These are phyloP conservation scores for Stagonosporopsis vannaccii DNA, from an alignment of 2,329 filamentous ascomycete genomes.

Conservation along the genomic window DNA sequence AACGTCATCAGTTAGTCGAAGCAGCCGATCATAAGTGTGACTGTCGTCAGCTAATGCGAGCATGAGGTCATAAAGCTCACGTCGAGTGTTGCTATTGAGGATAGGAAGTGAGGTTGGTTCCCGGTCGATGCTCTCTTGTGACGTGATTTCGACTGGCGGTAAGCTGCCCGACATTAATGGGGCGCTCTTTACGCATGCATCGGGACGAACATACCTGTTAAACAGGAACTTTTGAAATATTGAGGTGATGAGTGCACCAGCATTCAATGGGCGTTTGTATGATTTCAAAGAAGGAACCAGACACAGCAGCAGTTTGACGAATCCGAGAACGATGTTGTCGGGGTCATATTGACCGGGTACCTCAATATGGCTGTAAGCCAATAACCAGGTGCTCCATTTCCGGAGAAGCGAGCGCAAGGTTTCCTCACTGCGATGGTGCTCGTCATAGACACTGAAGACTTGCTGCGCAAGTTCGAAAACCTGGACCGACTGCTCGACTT, in stretches of 20 bases:
- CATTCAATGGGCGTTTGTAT: slow-evolving; percentile 48
- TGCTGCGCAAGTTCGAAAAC: slow-evolving; percentile 47
- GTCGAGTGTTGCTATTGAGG: slow-evolving; percentile 46
- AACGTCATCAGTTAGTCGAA: slow-evolving; percentile 35
- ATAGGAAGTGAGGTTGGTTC: slow-evolving; percentile 32
- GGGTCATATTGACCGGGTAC: slow-evolving; percentile 46
- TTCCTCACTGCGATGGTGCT: slow-evolving; percentile 41
- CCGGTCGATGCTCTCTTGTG: not conserved
- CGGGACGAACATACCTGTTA: slow-evolving; percentile 25
- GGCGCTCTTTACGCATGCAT: not conserved
- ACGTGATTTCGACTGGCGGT: not conserved
- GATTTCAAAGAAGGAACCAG: slow-evolving; percentile 51
- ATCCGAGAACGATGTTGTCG: slow-evolving; percentile 48
- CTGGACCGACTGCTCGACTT: slow-evolving; percentile 38
- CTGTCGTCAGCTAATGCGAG: slow-evolving; percentile 43
- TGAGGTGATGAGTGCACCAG: slow-evolving; percentile 36
- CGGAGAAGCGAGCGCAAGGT: slow-evolving; percentile 37
- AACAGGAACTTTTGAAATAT: slow-evolving; percentile 50
- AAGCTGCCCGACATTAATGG: slow-evolving; percentile 1
- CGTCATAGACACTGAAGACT: slow-evolving; percentile 47
- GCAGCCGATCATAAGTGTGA: slow-evolving; percentile 36
- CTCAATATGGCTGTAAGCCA: slow-evolving; percentile 44
- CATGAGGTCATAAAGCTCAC: slow-evolving; percentile 49
- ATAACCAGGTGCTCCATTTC: slow-evolving; percentile 45
- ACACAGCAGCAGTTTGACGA: slow-evolving; percentile 51